Evolutionary conservation across 805 yeast genomes (phyloP), one percentile per base, ranked within the genome.

Genomic region (Teunomyces kruisii): DNA sequence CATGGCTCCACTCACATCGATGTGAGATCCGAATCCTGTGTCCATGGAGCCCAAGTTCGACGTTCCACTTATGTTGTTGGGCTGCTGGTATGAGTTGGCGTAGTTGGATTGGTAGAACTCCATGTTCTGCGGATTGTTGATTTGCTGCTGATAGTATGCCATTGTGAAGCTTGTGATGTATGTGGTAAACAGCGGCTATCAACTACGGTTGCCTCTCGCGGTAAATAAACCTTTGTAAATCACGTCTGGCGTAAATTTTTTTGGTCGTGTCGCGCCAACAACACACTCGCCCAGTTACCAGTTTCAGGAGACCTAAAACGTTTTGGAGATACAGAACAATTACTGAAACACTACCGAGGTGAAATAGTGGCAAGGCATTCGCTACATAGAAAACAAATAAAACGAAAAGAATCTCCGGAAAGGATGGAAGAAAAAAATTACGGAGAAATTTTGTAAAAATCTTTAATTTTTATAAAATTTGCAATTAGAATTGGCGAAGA

Each of bases 51-150:
- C 76, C 57, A 67, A 47, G 32, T 51, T 51, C 22, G 55, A 48
- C 30, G 57, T 42, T 22, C 43, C 45, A 31, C 53, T 57, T 45
- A 48, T 44, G 15, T 50, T 47, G 12, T 61, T 48, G 24, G 51
- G 49, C 9, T 31, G 50, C 46, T 56, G 67, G 50, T 49, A 64
- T 24, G 61, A 39, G 44, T 57, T 57, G n/a, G 65, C 59, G 48
- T 69, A 72, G 47, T 57, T 69, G 19, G 74, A 62, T 47, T 72
- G 75, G 52, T 72, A 72, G 54, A 72, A 72, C 46, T 68, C 74
- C 64, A 69, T 61, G 50, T 69, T 69, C 42, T 60, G 69, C 12
- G 70, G 65, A 42, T 61, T 59, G 32, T 55, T 56, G 36, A 52
- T 53, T 43, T 59, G 65, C 45, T 67, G 75, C 43, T 65, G 72